A percentile compares a stretch with the other conserved stretches of the same genome.
phyloP scores from a whole-genome alignment of 1,139 yeast species.

The Wickerhamiella pararugosa region DNA sequence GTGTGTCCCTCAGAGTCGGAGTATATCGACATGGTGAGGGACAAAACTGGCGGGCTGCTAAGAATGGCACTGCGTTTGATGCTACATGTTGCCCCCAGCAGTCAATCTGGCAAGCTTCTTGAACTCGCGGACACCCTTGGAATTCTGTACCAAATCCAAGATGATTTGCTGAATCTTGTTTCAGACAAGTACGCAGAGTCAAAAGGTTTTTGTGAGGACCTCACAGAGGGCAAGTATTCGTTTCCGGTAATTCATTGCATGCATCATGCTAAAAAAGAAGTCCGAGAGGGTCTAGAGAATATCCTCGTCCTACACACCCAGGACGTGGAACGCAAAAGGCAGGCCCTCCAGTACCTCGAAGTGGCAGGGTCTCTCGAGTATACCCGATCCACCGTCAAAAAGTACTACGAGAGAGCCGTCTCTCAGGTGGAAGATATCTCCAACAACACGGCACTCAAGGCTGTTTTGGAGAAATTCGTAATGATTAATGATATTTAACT shows the following conservation, averaged over 20 bases:
- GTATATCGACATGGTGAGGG: conserved; percentile 66
- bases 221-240: conserved; percentile 78
- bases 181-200: conserved; percentile 38
- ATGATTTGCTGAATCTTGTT: conserved; percentile 57
- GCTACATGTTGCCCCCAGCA: conserved; percentile 23
- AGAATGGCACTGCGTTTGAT: conserved; percentile 55
- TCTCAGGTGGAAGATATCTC: background rate
- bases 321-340: conserved; percentile 31
- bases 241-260: conserved; percentile 67
- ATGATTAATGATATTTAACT: conserved; percentile 1
- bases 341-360: conserved; percentile 35
- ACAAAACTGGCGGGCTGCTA: conserved; percentile 81
- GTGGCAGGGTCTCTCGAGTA: conserved; percentile 33
- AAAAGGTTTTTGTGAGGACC: conserved; percentile 79
- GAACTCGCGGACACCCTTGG: conserved; percentile 70
- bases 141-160: conserved; percentile 66
- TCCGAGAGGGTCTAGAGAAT: conserved; percentile 25
- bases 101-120: conserved; percentile 25
- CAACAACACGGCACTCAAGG: conserved; percentile 10
- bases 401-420: background rate
- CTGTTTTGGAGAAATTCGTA: conserved; percentile 13
- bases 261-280: conserved; percentile 18
- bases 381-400: conserved; percentile 8
- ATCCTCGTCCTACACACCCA: conserved; percentile 29
- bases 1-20: conserved; percentile 52